Base-by-base conservation (phyloP, 257 asterid species). In the Thymus mandschuricus region DNA sequence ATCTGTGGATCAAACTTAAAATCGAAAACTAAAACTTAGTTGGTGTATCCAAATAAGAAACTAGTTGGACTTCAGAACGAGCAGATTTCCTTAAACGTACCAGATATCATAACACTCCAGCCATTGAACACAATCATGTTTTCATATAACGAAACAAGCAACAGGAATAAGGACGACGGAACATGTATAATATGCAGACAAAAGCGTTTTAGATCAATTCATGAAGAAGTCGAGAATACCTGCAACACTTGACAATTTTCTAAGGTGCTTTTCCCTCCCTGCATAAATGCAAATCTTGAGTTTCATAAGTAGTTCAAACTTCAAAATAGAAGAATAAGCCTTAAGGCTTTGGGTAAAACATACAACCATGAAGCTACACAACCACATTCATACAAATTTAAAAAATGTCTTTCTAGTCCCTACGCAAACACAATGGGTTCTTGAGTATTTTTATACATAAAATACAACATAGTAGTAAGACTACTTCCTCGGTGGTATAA, bases 221-320 rank as follows among this genome's bases (percentile, higher is more conserved):
- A 43, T 66, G 60, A 60, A 30, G 66, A 50, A 59, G 66, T 51
- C 34, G 68, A 70, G 33, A 46, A 62, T 85, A 90, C 98, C 97
- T 90, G 98, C 83, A 93, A 85, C 80, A 93, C 97, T 72, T 93
- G 97, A 50, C 98, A 93, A 68, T 93, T 93, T 28, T 91, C 96
- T 81, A 93, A 83, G 31, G 97, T 93, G 89, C 98, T 93, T 78
- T 89, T 76, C 51, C 97, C 97, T 54, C 98, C 98, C 97, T 93
- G 89, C 79, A 79, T 66, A 80, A 13, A 69, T 52, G 49, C 40
- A 58, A 52, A 74, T 67, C 27, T 59, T 58, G 45, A 59, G 69
- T 74, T 68, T 61, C 74, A 66, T 28, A 49, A 56, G 80, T 65
- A 68, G 67, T 60, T 72, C 57, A 38, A 38, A 38, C 6, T 21